These are phyloP conservation scores for Chlamydomonas sp. DNA, from an alignment of 139 green algal genomes.

Conservation along the genomic window DNA sequence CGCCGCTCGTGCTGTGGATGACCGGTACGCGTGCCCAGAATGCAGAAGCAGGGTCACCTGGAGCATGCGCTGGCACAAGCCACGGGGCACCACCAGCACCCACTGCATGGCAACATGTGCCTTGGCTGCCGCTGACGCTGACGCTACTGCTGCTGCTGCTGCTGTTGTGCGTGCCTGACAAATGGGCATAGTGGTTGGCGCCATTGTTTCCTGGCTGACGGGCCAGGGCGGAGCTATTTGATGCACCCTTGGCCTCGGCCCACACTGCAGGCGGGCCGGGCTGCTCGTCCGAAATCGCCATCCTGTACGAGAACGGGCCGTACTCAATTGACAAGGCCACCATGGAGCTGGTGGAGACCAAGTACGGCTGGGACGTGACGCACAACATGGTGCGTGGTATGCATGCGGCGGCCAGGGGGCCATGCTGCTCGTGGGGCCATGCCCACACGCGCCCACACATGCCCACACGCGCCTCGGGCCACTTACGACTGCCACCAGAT, in stretches of 20 bases:
- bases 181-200: too few relatives aligned
- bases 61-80: background rate
- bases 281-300: conserved; percentile 91
- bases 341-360: conserved; percentile 70
- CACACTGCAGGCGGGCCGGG: conserved; percentile 86
- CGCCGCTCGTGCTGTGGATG: conserved; percentile 80
- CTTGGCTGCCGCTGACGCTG: background rate
- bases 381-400: background rate
- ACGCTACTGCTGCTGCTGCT: background rate
- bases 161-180: background rate
- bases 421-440: too few relatives aligned
- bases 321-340: conserved; percentile 81
- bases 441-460: too few relatives aligned
- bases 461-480: too few relatives aligned
- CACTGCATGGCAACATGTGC: background rate
- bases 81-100: background rate
- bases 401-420: background rate
- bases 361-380: conserved; percentile 72
- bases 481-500: background rate
- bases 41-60: background rate
- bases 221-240: background rate
- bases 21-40: conserved; percentile 53
- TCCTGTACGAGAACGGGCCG: conserved; percentile 81
- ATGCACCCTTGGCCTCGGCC: background rate
- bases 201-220: background rate